Base-by-base conservation (phyloP, 148 eudicot species). In the Vaccinium vitisidaea region DNA sequence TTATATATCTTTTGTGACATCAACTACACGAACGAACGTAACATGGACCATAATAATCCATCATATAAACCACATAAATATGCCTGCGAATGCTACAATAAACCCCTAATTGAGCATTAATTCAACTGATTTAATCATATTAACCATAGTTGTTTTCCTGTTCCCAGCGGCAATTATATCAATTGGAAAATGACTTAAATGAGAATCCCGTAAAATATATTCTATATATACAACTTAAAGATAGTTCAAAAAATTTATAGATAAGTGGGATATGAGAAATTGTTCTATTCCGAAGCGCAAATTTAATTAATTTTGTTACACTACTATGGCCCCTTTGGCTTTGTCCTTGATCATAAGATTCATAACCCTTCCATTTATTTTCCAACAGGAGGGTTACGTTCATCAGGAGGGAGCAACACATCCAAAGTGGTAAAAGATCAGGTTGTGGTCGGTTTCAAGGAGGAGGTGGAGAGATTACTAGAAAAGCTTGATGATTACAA, bases 401-500 rank as follows among this genome's bases (percentile, higher is more conserved):
- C 36, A 49, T 48, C 36, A 15, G 15, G 80, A 23, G 27, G 23
- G 49, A 21, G 46, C 14, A 25, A 7, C 70, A 23, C 19, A 9
- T 8, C 30, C 13, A 48, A 7, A 25, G 14, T 19, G 14, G 69
- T 21, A 14, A 80, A 86, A 39, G 80, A 89, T 43, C 82, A 86
- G 46, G 80, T 75, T 1, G 84, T 88, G 21, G 90, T 89, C 1
- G 93, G 93, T 7, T 86, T 89, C 46, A 86, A 86, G 6, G 88
- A 84, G 2, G 88, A 88, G 59, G 80, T 83, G 10, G 3, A 2
- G 16, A 86, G 30, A n/a, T 11, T 91, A n/a, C 74, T 80, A 2
- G 75, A 18, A 5, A 67, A 11, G 21, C 87, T 91, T 21, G 80
- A 8, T 0, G 65, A 36, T 36, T 36, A 48, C 25, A 21, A 9